Conservation (phyloP, 163 green algal genomes). For the Prototheca cutis region DNA sequence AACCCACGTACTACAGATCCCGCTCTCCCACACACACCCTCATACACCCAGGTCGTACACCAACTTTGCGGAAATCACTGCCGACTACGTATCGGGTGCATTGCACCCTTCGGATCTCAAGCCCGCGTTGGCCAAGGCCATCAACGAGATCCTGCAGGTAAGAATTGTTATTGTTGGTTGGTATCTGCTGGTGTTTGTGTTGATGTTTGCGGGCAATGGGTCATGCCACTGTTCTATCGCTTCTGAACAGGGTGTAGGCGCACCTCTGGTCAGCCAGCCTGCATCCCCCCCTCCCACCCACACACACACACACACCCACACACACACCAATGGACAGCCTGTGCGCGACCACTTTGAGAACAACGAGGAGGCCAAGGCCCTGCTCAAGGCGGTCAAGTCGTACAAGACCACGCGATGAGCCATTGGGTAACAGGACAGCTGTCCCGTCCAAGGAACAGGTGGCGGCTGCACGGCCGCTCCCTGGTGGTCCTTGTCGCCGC, state of each 20-base stretch:
- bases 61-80: slow-evolving; percentile 57
- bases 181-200: too few species aligned
- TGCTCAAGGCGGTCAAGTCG: slow-evolving; percentile 76
- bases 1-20: too few species aligned
- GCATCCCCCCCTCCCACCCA: too few species aligned
- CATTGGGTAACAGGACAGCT: too few species aligned
- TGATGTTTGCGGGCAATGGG: too few species aligned
- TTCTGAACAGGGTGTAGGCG: too few species aligned
- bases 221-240: too few species aligned
- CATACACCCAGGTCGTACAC: slow-evolving; percentile 49
- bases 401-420: slow-evolving; percentile 26
- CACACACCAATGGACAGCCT: slow-evolving; percentile 34
- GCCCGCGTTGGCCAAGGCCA: slow-evolving; percentile 48
- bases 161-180: too few species aligned
- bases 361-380: slow-evolving; percentile 70
- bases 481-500: too few species aligned
- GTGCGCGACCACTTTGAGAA: slow-evolving; percentile 93
- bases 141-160: slow-evolving; percentile 84
- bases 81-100: slow-evolving; percentile 69
- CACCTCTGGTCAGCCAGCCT: too few species aligned
- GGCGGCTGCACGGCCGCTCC: too few species aligned
- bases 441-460: too few species aligned
- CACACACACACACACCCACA: neutral
- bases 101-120: slow-evolving; percentile 90
- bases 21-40: neutral